Base-by-base conservation (phyloP, 163 green algal genomes). In the Scenedesmus sp. region DNA sequence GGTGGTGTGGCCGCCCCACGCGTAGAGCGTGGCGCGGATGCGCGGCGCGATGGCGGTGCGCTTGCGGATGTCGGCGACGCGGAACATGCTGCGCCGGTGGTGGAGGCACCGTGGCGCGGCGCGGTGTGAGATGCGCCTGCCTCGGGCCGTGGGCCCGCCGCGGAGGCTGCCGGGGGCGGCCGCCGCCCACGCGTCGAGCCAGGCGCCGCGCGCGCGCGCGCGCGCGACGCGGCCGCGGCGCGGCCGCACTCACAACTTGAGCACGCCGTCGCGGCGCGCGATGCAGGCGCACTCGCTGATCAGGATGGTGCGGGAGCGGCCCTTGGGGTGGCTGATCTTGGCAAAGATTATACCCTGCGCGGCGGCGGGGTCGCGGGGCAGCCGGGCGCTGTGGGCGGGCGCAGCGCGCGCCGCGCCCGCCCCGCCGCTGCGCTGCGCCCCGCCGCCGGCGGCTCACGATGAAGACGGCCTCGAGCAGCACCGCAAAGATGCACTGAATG, bases 211-310 rank as follows among this genome's bases (percentile, higher is more conserved):
- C n/a, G n/a, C n/a, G n/a, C n/a, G n/a, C n/a, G n/a, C n/a, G n/a
- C n/a, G n/a, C n/a, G n/a, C n/a, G n/a, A n/a, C n/a, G n/a, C n/a
- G n/a, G n/a, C n/a, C n/a, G n/a, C n/a, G n/a, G 1, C 0, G 63
- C 14, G 63, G 36, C 22, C 11, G 65, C 47, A 78, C 87, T 88
- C 76, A 92, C 85, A 98, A 94, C 75, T 97, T 98, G 44, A 97
- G 90, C 22, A 93, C 85, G 62, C 94, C 93, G 71, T 98, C 93
- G 0, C 94, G 80, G 5, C 93, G 85, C 0, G 88, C 84, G 4
- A 98, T 91, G 44, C 90, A 85, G 1, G 92, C 89, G 9, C 83
- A 92, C 76, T 97, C 91, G 9, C 84, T 93, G 36, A 98, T 94
- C 67, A 97, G 90, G 64, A 98, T 93, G 7, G 91, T 94, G 36